These are phyloP conservation scores for Stemphylium beticola DNA, from an alignment of 2,329 filamentous ascomycete species.

Conservation along the genomic window DNA sequence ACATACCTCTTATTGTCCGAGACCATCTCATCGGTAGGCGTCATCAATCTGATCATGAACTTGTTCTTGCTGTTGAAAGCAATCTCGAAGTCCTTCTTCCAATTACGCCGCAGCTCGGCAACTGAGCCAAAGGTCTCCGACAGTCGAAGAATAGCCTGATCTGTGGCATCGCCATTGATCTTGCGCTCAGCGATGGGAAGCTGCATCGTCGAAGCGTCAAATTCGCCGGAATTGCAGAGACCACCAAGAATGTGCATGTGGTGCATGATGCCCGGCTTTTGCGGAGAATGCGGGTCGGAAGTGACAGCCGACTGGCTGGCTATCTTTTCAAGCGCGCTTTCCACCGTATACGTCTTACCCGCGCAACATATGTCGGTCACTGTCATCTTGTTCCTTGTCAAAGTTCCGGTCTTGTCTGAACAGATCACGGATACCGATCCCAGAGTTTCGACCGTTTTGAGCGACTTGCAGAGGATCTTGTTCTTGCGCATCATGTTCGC, in stretches of 20 bases:
- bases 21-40: slow-evolving; percentile 42
- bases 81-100: slow-evolving; percentile 66
- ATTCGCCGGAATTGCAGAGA: slow-evolving; percentile 77
- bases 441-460: slow-evolving; percentile 79
- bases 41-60: slow-evolving; percentile 73
- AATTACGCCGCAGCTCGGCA: slow-evolving; percentile 64
- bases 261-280: slow-evolving; percentile 41
- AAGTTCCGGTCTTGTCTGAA: slow-evolving; percentile 77
- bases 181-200: slow-evolving; percentile 66
- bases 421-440: slow-evolving; percentile 76
- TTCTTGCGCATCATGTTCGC: slow-evolving; percentile 79
- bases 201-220: slow-evolving; percentile 69
- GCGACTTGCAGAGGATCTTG: slow-evolving; percentile 78
- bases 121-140: slow-evolving; percentile 70
- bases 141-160: slow-evolving; percentile 75
- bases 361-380: slow-evolving; percentile 73
- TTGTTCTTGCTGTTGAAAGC: slow-evolving; percentile 86
- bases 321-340: slow-evolving; percentile 55
- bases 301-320: slow-evolving; percentile 39
- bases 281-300: slow-evolving; percentile 39
- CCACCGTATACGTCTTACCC: slow-evolving; percentile 56
- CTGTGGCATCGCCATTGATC: slow-evolving; percentile 77
- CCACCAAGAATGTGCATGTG: slow-evolving; percentile 68
- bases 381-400: slow-evolving; percentile 74
- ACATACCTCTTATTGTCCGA: slow-evolving; percentile 32